These are phyloP conservation scores for Aspergillus fumigatus DNA, from an alignment of 2,329 filamentous ascomycete genomes.

Conservation along the genomic window DNA sequence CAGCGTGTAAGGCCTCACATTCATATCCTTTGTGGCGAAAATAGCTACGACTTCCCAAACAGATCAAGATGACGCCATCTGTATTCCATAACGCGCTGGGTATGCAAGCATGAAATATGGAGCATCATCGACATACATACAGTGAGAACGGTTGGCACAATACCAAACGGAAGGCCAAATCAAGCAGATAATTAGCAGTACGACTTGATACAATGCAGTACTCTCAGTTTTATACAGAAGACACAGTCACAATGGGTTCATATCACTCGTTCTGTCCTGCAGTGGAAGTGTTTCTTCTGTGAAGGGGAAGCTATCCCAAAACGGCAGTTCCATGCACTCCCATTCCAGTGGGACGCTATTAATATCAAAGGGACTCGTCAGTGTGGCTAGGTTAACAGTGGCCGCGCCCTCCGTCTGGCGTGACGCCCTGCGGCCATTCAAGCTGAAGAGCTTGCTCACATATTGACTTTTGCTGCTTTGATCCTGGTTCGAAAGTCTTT, in stretches of 20 bases:
- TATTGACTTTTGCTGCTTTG: slow-evolving; percentile 29
- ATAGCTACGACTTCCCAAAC: too few species aligned
- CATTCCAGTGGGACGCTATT: slow-evolving; percentile 22
- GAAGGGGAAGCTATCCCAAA: slow-evolving; percentile 36
- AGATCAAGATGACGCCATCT: too few species aligned
- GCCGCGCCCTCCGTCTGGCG: slow-evolving; percentile 4
- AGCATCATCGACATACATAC: background rate
- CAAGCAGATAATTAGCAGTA: background rate
- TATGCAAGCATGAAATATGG: too few species aligned
- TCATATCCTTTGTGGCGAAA: too few species aligned
- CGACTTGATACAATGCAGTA: too few species aligned
- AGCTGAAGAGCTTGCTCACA: slow-evolving; percentile 34
- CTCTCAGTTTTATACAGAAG: background rate
- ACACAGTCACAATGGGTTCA: background rate
- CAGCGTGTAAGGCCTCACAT: too few species aligned
- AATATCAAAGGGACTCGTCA: slow-evolving; percentile 13
- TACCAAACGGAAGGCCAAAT: background rate
- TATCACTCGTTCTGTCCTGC: background rate
- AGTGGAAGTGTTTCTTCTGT: slow-evolving; percentile 14
- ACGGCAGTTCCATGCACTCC: slow-evolving; percentile 31
- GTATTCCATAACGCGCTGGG: too few species aligned
- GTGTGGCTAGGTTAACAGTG: slow-evolving; percentile 3
- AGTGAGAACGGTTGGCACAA: background rate
- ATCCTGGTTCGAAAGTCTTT: slow-evolving; percentile 24
- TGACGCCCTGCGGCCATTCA: slow-evolving; percentile 17